phyloP scores from a whole-genome alignment of 306 rosid genomes.

The Senna tora region DNA sequence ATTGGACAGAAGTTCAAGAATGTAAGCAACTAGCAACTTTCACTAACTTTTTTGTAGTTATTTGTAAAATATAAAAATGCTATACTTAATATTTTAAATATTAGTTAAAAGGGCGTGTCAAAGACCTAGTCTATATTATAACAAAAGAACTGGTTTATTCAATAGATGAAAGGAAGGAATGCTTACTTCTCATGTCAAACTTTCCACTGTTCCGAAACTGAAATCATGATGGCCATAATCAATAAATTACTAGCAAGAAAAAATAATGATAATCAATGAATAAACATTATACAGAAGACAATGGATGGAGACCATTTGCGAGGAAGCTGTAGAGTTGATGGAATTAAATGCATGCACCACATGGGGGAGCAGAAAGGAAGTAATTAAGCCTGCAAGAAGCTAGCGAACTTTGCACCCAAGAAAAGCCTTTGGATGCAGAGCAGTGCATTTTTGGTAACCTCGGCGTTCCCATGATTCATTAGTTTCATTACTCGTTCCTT shows the following conservation, averaged over 20 bases:
- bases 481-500: constrained; percentile 95
- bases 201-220: constrained; percentile 36
- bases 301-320: background rate
- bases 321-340: constrained; percentile 28
- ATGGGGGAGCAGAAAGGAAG: constrained; percentile 30
- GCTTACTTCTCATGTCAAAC: constrained; percentile 45
- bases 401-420: constrained; percentile 93
- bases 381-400: constrained; percentile 95
- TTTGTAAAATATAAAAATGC: too few species aligned
- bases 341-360: constrained; percentile 10
- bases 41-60: too few species aligned
- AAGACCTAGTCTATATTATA: constrained; percentile 3
- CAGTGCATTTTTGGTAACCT: constrained; percentile 93
- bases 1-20: too few species aligned
- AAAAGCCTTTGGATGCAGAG: constrained; percentile 98
- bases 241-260: constrained; percentile 42
- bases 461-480: constrained; percentile 91
- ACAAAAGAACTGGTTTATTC: constrained; percentile 47
- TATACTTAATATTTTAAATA: too few species aligned
- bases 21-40: too few species aligned
- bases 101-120: too few species aligned
- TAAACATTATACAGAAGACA: constrained; percentile 41
- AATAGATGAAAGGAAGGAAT: constrained; percentile 28
- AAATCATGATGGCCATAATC: constrained; percentile 16
- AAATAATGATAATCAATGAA: constrained; percentile 20